These are phyloP conservation scores for Hebeloma cylindrosporum DNA, from an alignment of 768 basidiomycete genomes.

Conservation along the genomic window DNA sequence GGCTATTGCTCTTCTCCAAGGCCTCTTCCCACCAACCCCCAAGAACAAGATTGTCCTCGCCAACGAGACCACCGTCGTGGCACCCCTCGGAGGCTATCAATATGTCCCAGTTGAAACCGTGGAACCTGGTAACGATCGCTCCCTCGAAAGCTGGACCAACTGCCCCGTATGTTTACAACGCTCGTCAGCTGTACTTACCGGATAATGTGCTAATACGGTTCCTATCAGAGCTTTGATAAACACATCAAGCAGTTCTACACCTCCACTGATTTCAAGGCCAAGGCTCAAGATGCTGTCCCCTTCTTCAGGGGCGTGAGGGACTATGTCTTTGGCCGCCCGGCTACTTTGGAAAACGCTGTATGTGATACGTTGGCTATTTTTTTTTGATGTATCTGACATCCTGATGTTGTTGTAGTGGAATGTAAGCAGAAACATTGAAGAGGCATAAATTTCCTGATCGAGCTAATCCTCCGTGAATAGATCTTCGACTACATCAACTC, in stretches of 20 bases:
- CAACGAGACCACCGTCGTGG: conserved; percentile 67
- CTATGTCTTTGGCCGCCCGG: conserved; percentile 68
- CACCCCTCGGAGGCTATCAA: conserved; percentile 82
- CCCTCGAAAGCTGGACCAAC: conserved; percentile 76
- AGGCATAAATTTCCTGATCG: conserved; percentile 1
- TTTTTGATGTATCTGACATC: not conserved
- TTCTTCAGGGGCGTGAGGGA: conserved; percentile 71
- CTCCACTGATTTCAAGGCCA: conserved; percentile 67
- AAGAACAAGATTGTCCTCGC: conserved; percentile 75
- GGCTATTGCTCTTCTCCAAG: conserved; percentile 81
- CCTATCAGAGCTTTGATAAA: conserved; percentile 56
- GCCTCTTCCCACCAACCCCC: conserved; percentile 79
- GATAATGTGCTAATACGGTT: not conserved
- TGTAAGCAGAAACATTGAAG: conserved; percentile 41
- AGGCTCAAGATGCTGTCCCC: conserved; percentile 51
- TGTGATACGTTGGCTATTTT: conserved; percentile 25
- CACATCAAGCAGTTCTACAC: conserved; percentile 60
- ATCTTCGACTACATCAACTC: conserved; percentile 79
- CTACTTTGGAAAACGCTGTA: conserved; percentile 69
- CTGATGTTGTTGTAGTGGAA: conserved; percentile 59
- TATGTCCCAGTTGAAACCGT: conserved; percentile 92
- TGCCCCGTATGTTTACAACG: conserved; percentile 49
- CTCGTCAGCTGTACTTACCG: not conserved
- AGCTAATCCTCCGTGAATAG: conserved; percentile 32
- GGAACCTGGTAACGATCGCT: conserved; percentile 79